Evolutionary conservation across 495 filamentous ascomycete genomes (phyloP).

Genomic region (Xeromyces bisporus): DNA sequence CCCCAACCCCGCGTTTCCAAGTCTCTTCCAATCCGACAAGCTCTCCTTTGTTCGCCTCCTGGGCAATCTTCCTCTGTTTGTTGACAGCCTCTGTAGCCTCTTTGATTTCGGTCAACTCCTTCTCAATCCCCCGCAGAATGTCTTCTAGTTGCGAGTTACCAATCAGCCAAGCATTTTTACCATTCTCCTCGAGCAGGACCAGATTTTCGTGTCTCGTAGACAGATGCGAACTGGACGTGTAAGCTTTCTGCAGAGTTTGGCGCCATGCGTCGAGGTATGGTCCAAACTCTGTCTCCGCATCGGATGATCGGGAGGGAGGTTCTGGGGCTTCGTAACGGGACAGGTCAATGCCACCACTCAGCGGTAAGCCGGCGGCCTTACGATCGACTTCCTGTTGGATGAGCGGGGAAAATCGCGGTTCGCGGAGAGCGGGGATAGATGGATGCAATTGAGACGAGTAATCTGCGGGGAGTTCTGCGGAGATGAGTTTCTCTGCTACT

Average conservation of each 20-base stretch:
- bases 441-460: constrained; percentile 21
- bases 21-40: constrained; percentile 49
- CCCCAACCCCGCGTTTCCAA: constrained; percentile 57
- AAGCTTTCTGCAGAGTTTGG: constrained; percentile 29
- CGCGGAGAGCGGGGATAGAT: constrained; percentile 19
- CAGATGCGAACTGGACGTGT: constrained; percentile 51
- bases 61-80: constrained; percentile 47
- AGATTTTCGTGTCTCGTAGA: constrained; percentile 49
- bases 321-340: constrained; percentile 62
- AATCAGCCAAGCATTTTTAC: constrained; percentile 83
- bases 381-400: constrained; percentile 46
- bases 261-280: constrained; percentile 24
- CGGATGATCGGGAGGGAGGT: constrained; percentile 17
- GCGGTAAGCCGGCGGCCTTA: constrained; percentile 33
- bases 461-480: constrained; percentile 39
- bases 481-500: constrained; percentile 45
- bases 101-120: constrained; percentile 51
- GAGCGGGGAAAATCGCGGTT: constrained; percentile 38
- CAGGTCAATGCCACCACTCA: constrained; percentile 52
- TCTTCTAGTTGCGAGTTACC: constrained; percentile 65
- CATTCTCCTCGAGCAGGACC: constrained; percentile 55
- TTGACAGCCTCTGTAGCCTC: constrained; percentile 52
- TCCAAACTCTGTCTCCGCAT: constrained; percentile 9
- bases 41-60: constrained; percentile 53
- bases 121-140: constrained; percentile 53